Conservation (phyloP, 768 basidiomycete genomes). For the Thelephora aurantiotincta region DNA sequence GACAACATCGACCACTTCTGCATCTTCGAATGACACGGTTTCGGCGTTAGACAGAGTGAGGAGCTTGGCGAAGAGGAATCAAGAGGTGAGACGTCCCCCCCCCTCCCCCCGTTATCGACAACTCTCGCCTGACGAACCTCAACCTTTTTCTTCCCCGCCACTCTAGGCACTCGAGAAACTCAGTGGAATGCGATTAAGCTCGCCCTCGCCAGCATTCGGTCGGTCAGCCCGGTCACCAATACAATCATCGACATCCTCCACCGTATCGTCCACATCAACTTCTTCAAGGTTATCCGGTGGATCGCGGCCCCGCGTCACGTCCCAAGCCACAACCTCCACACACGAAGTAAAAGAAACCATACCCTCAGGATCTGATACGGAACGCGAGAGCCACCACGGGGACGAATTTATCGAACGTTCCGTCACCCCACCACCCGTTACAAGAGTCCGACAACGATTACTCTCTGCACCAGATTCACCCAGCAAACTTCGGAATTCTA, state of each 20-base stretch:
- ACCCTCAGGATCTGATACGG: constrained; percentile 70
- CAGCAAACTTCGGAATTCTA: constrained; percentile 11
- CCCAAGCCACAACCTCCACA: constrained; percentile 11
- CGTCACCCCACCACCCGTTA: constrained; percentile 21
- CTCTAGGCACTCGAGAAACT: constrained; percentile 56
- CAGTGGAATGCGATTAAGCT: constrained; percentile 38
- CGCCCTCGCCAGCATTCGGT: constrained; percentile 31
- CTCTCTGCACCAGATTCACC: constrained; percentile 36
- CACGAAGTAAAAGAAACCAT: constrained; percentile 12
- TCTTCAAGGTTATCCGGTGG: constrained; percentile 21
- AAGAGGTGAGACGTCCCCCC: constrained; percentile 37
- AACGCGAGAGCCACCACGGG: constrained; percentile 41
- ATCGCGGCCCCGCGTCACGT: constrained; percentile 12
- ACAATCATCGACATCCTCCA: constrained; percentile 16
- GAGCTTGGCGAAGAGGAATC: constrained; percentile 58
- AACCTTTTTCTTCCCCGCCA: not conserved
- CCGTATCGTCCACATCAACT: constrained; percentile 21
- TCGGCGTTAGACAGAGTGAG: constrained; percentile 53
- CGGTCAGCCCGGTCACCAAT: constrained; percentile 21
- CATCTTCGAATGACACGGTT: constrained; percentile 24
- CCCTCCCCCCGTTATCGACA: constrained; percentile 8
- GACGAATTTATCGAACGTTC: constrained; percentile 25
- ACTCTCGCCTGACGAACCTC: not conserved
- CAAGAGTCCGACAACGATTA: constrained; percentile 25
- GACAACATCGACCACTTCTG: constrained; percentile 14